Conservation (phyloP, 1,139 yeast species). For the Zygoascus sp. region DNA sequence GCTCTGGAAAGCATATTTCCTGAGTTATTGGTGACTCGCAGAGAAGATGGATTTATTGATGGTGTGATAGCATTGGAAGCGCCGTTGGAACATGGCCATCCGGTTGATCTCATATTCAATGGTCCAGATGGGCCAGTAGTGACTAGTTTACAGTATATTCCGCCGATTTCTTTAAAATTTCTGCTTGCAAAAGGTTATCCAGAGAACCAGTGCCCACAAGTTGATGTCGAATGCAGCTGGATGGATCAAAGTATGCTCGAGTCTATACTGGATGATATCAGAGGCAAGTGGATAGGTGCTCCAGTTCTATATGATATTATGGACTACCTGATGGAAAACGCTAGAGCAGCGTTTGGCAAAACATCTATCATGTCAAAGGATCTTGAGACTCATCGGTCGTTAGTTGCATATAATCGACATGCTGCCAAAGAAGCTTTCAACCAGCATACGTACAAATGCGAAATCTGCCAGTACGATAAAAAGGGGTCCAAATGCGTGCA, state of each 20-base stretch:
- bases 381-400: constrained; percentile 18
- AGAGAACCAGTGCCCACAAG: constrained; percentile 20
- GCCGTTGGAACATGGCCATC: not conserved
- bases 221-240: constrained; percentile 24
- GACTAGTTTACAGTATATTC: constrained; percentile 19
- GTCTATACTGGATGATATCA: constrained; percentile 25
- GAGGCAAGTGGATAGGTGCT: constrained; percentile 38
- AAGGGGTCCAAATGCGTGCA: constrained; percentile 46
- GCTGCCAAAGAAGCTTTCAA: constrained; percentile 37
- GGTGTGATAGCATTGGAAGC: not conserved
- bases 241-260: constrained; percentile 30
- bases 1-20: constrained; percentile 50
- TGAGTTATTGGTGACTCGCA: constrained; percentile 32
- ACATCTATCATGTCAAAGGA: constrained; percentile 7
- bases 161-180: constrained; percentile 23
- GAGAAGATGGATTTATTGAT: not conserved
- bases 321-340: constrained; percentile 41
- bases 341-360: constrained; percentile 17
- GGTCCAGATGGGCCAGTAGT: not conserved
- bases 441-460: constrained; percentile 47
- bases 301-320: constrained; percentile 45
- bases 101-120: not conserved
- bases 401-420: constrained; percentile 26
- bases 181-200: constrained; percentile 25
- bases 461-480: constrained; percentile 52